Evolutionary conservation across 495 filamentous ascomycete genomes (phyloP).

Genomic region (Daldinia caldariorum): DNA sequence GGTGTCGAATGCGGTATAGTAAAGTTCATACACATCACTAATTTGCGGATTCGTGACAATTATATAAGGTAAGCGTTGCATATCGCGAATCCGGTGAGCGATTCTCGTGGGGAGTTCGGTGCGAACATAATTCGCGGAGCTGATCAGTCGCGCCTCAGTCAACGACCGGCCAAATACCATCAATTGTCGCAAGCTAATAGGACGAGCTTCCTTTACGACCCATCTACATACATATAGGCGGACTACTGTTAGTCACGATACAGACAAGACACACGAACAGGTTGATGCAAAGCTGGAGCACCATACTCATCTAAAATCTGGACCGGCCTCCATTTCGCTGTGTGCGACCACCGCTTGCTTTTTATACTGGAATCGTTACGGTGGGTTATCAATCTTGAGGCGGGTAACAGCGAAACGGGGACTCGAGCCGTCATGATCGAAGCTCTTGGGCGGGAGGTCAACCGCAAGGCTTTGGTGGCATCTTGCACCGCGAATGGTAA

Average conservation of each 20-base stretch:
- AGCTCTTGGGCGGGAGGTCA: slow-evolving; percentile 42
- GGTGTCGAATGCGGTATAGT: slow-evolving; percentile 93
- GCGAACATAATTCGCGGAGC: slow-evolving; percentile 96
- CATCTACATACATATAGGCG: slow-evolving; percentile 65
- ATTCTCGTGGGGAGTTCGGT: slow-evolving; percentile 93
- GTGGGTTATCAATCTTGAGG: slow-evolving; percentile 23
- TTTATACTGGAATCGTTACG: background rate
- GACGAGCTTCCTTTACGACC: slow-evolving; percentile 83
- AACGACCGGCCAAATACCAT: slow-evolving; percentile 92
- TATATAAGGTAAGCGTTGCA: slow-evolving; percentile 95
- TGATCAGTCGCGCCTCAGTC: slow-evolving; percentile 87
- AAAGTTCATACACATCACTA: slow-evolving; percentile 93
- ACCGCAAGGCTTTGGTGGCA: slow-evolving; percentile 55
- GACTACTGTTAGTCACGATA: slow-evolving; percentile 40
- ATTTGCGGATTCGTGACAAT: slow-evolving; percentile 96
- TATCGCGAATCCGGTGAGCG: slow-evolving; percentile 93
- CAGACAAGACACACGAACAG: slow-evolving; percentile 12
- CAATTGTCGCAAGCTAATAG: slow-evolving; percentile 89
- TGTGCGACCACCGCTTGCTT: slow-evolving; percentile 37
- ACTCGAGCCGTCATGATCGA: slow-evolving; percentile 26
- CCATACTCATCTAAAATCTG: slow-evolving; percentile 88
- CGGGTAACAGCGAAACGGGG: slow-evolving; percentile 5
- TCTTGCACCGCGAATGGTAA: slow-evolving; percentile 55
- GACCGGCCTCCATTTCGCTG: slow-evolving; percentile 79
- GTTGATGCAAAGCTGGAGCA: slow-evolving; percentile 9